These are phyloP conservation scores for Dioscorea cayenensis DNA, from an alignment of 116 monocot species.

Conservation along the genomic window DNA sequence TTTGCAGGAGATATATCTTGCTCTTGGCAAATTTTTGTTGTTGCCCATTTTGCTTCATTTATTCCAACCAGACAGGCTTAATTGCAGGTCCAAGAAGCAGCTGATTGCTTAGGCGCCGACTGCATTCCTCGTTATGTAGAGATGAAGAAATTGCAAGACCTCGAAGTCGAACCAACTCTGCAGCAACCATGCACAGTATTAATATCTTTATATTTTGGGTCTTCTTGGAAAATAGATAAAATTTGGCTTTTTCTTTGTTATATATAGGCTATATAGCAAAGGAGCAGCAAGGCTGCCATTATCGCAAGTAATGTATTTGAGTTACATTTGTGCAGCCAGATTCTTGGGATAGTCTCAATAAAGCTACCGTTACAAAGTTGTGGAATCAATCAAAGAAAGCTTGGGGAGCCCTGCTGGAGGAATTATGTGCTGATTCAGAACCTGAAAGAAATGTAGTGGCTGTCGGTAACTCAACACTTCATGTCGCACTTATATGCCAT, in stretches of 20 bases:
- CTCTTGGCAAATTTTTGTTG: no score
- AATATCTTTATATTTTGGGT: neutral
- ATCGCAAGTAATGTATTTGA: no score
- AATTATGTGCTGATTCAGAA: constrained; percentile 47
- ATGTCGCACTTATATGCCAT: constrained; percentile 52
- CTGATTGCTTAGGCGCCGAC: constrained; percentile 86
- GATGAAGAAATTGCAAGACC: constrained; percentile 57
- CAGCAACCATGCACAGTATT: constrained; percentile 7
- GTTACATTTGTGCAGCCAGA: constrained; percentile 1
- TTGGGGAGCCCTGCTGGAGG: constrained; percentile 48
- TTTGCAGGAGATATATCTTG: no score
- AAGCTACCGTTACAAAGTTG: constrained; percentile 19
- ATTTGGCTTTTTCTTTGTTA: no score
- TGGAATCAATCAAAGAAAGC: constrained; percentile 48
- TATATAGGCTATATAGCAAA: no score
- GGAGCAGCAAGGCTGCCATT: no score
- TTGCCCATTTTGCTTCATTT: no score
- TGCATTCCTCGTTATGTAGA: constrained; percentile 73
- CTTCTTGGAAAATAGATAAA: no score
- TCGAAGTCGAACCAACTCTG: constrained; percentile 66
- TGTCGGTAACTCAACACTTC: constrained; percentile 59
- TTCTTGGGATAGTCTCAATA: constrained; percentile 20
- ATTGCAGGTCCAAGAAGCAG: constrained; percentile 91
- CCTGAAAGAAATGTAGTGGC: constrained; percentile 57
- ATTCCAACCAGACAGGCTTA: neutral